Base-by-base conservation (phyloP, 2,329 filamentous ascomycete genomes). In the Alternaria longipes region DNA sequence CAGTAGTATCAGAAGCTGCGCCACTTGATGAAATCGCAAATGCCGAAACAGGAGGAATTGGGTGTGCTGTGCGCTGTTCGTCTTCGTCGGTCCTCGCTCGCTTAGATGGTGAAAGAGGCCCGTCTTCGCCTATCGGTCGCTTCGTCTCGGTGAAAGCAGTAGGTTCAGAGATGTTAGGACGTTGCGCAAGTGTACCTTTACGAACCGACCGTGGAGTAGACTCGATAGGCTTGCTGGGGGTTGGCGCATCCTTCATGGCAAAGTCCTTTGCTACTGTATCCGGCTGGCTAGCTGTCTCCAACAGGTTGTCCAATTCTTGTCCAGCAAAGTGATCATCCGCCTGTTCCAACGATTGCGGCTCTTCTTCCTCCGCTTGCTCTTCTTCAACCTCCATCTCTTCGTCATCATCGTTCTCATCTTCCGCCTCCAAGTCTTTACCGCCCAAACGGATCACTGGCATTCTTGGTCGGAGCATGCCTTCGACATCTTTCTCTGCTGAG, bases 401-500 rank as follows among this genome's bases (percentile, higher is more conserved):
- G 18, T 65, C 65, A 1, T 61, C 64, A 4, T 72, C 74, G 7
- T 67, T 72, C 6, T 70, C 69, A 16, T 74, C 69, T 2, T 73
- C 70, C 4, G 64, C 56, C 1, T 70, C 71, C 12, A 62, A 20
- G 24, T 71, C 69, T 11, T 70, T 66, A 2, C 40, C 47, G 14
- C 71, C 70, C 26, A 71, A 59, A 18, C 72, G 74, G 22, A 83
- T 78, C 1, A 79, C 75, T 0, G 83, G 82, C 78, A 84, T 79
- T 18, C 83, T 73, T 5, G 83, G 83, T 60, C 82, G 70, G 22
- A 92, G 82, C 57, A 97, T 77, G 9, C 91, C 85, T 78, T 97
- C 94, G 1, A 95, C 87, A 16, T 85, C 86, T 58, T 86, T 82
- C 51, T 90, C 86, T 11, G 84, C 77, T 0, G 88, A 84, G 70